A percentile compares a stretch with the other conserved stretches of the same genome.
These are phyloP conservation scores for Eutrema salsugineum DNA, from an alignment of 441 rosid species.

Conservation along the genomic window DNA sequence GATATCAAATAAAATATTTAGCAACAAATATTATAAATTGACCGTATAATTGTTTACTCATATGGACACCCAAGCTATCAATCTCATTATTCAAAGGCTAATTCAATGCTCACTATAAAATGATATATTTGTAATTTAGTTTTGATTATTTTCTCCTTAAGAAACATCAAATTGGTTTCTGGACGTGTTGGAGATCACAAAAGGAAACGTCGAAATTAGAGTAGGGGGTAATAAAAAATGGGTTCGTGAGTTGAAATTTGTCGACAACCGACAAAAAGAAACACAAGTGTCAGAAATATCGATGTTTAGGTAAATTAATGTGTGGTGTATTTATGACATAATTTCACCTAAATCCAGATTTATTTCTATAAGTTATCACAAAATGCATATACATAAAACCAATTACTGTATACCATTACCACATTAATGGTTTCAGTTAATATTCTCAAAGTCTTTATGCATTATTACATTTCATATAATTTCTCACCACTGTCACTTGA, in stretches of 20 bases:
- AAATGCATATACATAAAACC: not conserved
- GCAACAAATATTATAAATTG: not conserved
- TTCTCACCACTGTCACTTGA: not conserved
- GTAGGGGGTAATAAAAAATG: not conserved
- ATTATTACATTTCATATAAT: not conserved
- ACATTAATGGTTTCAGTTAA: not conserved
- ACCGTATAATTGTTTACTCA: not conserved
- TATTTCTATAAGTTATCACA: not conserved
- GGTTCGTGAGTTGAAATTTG: not conserved
- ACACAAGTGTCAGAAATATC: constrained; percentile 33
- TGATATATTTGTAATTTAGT: not conserved
- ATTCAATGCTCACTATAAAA: not conserved
- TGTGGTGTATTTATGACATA: constrained; percentile 10
- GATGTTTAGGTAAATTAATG: constrained; percentile 10
- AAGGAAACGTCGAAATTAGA: constrained; percentile 34
- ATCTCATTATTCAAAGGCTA: not conserved
- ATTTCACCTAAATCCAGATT: not conserved
- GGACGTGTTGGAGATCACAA: constrained; percentile 29
- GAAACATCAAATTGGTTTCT: constrained; percentile 21
- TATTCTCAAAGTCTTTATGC: not conserved
- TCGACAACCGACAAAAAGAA: constrained; percentile 27
- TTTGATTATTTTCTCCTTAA: not conserved
- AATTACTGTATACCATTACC: no score
- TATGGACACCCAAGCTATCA: constrained; percentile 18
- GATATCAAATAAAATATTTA: not conserved